phyloP scores from a whole-genome alignment of 1,284 basidiomycete species.

The Trichosporon faecale region DNA sequence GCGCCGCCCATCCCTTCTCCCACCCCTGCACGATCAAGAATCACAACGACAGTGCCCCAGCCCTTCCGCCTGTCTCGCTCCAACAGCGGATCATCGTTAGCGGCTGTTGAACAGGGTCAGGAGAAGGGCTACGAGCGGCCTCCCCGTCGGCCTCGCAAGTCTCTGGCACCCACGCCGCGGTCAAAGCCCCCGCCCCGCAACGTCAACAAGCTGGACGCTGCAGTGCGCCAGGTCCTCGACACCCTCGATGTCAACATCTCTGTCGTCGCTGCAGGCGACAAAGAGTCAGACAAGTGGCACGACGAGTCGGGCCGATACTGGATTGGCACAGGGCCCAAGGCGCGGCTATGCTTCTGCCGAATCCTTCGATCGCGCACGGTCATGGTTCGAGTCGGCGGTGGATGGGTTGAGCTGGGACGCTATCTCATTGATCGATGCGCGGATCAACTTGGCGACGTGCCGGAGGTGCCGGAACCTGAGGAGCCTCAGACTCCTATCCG shows the following conservation, averaged over 20 bases:
- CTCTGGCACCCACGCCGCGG: not conserved
- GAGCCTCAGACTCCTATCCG: not conserved
- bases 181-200: conserved; percentile 47
- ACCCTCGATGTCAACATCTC: conserved; percentile 75
- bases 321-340: conserved; percentile 78
- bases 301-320: conserved; percentile 92
- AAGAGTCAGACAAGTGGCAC: conserved; percentile 58
- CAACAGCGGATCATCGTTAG: not conserved
- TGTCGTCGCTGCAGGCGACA: conserved; percentile 64
- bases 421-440: conserved; percentile 83
- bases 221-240: conserved; percentile 86
- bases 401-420: conserved; percentile 87
- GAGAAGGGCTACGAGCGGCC: not conserved
- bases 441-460: conserved; percentile 59
- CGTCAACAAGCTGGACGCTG: conserved; percentile 83
- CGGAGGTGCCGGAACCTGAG: conserved; percentile 26
- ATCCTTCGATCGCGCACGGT: conserved; percentile 88
- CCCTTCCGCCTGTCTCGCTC: conserved; percentile 20
- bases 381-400: conserved; percentile 91
- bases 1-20: not conserved
- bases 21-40: not conserved
- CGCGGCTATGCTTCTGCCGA: conserved; percentile 81
- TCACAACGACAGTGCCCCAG: conserved; percentile 17
- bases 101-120: not conserved
- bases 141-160: not conserved